Evolutionary conservation across 23 red algal genomes (phyloP), one percentile per base, ranked within the genome.

Genomic region (Gracilaria gracilis): DNA sequence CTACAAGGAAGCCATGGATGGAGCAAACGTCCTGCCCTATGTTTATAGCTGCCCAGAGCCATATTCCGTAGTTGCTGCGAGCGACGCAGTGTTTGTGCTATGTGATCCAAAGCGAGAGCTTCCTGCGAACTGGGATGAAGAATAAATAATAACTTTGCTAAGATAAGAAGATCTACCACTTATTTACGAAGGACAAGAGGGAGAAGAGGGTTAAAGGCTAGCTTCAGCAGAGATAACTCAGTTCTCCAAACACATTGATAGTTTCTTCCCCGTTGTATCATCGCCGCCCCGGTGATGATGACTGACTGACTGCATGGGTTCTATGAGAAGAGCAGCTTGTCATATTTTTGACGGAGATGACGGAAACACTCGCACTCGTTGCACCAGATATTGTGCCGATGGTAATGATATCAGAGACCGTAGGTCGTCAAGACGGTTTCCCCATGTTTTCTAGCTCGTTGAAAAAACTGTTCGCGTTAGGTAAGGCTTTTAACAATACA

Each of bases 41-140:
- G 94, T 96, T 33, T 96, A 91, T 76, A 86, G 80, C 28, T 80
- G 83, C 32, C 94, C 94, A 29, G 94, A 96, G 42, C 87, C 94
- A 7, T 91, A 88, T 32, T 87, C 87, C 6, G 35, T 84, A 2
- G 75, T 96, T 39, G 80, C 75, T 31, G 31, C 87, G 9, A 91
- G 79, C 73, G 94, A 96, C 69, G 88, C 75, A 15, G 89, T 96
- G 19, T 96, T 86, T 71, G 94, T 96, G 47, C 81, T 93, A 9
- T 92, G 94, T 38, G 62, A 89, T 69, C 93, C 93, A 55, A 61
- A 66, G 13, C 61, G 57, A 37, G 64, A 70, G 24, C 50, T 94
- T 49, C 91, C 91, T 31, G 46, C 69, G 21, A 71, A 94, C 67
- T 94, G 91, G 91, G 87, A 75, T 59, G 76, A 90, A 27, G 84